Evolutionary conservation across 352 stramenopile species (phyloP).

Genomic region (Pythium myriotylum): DNA sequence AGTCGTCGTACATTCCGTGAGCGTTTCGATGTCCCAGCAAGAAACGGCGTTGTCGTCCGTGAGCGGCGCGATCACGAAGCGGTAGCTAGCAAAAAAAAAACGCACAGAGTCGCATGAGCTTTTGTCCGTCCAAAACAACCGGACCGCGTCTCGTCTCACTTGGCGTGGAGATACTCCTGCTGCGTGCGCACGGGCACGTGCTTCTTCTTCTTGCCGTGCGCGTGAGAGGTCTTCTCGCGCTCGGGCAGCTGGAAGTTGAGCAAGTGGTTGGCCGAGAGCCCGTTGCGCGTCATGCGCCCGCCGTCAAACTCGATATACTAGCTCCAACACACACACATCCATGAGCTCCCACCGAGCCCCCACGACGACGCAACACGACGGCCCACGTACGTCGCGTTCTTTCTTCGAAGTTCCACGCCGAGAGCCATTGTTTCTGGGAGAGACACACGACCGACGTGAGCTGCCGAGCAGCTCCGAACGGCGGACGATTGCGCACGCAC

Average conservation of each 20-base stretch:
- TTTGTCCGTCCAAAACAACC: no score
- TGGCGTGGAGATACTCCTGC: slow-evolving; percentile 85
- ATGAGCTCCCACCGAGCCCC: neutral
- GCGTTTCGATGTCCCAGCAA: slow-evolving; percentile 74
- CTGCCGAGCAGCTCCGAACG: neutral
- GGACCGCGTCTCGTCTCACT: no score
- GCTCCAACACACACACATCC: no score
- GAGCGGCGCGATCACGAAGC: slow-evolving; percentile 77
- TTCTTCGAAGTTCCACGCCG: slow-evolving; percentile 26
- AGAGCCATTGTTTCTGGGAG: slow-evolving; percentile 27
- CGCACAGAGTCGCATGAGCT: no score
- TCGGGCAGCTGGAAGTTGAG: slow-evolving; percentile 84
- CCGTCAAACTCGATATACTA: slow-evolving; percentile 34
- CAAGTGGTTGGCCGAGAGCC: slow-evolving; percentile 80
- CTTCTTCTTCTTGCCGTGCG: slow-evolving; percentile 62
- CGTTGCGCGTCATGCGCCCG: slow-evolving; percentile 60
- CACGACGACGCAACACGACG: neutral
- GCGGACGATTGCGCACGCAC: slow-evolving; percentile 1
- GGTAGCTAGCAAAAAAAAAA: slow-evolving; percentile 48
- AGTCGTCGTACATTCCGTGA: slow-evolving; percentile 81
- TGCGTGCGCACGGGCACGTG: slow-evolving; percentile 57
- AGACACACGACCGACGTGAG: neutral
- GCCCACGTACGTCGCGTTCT: slow-evolving; percentile 27
- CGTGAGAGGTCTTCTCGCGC: slow-evolving; percentile 49
- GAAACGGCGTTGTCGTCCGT: slow-evolving; percentile 43